phyloP scores from a whole-genome alignment of 495 filamentous ascomycete genomes.

The Penicillium samsonianum region DNA sequence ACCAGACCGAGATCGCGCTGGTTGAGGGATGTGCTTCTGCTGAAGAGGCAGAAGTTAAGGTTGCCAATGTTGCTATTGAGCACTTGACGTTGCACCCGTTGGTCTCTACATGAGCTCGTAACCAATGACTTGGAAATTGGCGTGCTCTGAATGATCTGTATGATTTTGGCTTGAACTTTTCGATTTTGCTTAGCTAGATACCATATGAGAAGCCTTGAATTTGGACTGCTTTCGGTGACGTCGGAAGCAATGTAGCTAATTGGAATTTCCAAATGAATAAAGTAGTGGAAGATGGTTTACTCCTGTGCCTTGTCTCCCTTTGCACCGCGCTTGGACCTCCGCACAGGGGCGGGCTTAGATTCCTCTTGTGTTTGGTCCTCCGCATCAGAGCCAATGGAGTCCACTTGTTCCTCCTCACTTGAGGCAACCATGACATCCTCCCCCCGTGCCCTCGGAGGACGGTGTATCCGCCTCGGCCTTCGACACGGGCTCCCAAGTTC shows the following conservation, averaged over 20 bases:
- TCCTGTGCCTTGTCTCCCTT: slow-evolving; percentile 25
- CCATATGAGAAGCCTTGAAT: not conserved
- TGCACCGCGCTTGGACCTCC: slow-evolving; percentile 27
- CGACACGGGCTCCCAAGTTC: slow-evolving; percentile 27
- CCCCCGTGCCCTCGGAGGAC: slow-evolving; percentile 23
- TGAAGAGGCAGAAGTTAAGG: slow-evolving; percentile 35
- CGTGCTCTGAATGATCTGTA: not conserved
- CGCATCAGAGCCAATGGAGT: slow-evolving; percentile 19
- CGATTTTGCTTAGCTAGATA: not conserved
- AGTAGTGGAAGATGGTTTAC: not conserved
- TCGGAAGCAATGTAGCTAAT: not conserved
- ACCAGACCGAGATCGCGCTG: slow-evolving; percentile 7
- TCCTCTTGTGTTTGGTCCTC: slow-evolving; percentile 17
- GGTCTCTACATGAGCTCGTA: not conserved
- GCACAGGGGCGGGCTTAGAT: slow-evolving; percentile 19
- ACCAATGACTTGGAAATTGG: not conserved
- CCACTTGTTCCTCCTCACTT: slow-evolving; percentile 31
- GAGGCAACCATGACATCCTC: slow-evolving; percentile 33
- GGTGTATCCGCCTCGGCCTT: slow-evolving; percentile 20
- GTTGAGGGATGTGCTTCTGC: slow-evolving; percentile 17
- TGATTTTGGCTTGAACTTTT: not conserved
- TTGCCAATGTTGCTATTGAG: slow-evolving; percentile 24
- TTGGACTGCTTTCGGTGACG: too few species aligned
- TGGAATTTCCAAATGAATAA: not conserved
- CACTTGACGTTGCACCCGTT: slow-evolving; percentile 6